Evolutionary conservation across 1,284 basidiomycete genomes (phyloP), one percentile per base, ranked within the genome.

Genomic region (Apiotrichum veenhuisii): DNA sequence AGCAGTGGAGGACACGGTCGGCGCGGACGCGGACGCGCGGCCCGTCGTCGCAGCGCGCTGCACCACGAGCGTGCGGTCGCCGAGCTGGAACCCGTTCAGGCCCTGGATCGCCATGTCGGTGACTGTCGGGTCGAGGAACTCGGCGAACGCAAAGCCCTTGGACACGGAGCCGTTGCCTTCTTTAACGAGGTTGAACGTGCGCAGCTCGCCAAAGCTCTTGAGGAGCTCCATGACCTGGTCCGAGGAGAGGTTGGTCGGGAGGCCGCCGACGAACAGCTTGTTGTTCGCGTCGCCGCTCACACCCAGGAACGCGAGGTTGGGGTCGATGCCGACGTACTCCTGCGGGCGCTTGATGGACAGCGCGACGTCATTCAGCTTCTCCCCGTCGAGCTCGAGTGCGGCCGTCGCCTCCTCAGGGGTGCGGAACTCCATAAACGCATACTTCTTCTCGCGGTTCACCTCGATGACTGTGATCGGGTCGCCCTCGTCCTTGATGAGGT

Each of bases 71-170:
- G 86, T 89, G n/a, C 91, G 87, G 76, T 98, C 96, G 52, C 95
- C 96, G 15, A 98, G 84, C 73, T 96, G 89, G 91, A 98, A 98
- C 55, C 92, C 92, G 75, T 96, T 94, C 57, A 99, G 83, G 61
- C 92, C 91, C 76, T 92, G 88, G 70, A 95, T 97, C 37, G 96
- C 96, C 62, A 97, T 85, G 64, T 98, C 94, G 48, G 96, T 98
- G 56, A 94, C 86, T 34, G 77, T 78, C 14, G 86, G 80, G 73
- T 99, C 96, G 56, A 89, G 87, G 76, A 98, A 99, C 82, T 98
- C 96, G 80, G 93, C 96, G 81, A 98, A 98, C 0, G 96, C 96
- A 76, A 97, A 98, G 62, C 96, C 96, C 89, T 96, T 97, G n/a
- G 90, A 94, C 26, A 85, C 79, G 42, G 89, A 89, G 56, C 86